A percentile compares a stretch with the other conserved stretches of the same genome.
phyloP scores from a whole-genome alignment of 2,329 filamentous ascomycete genomes.

The Cytospora piceicola region DNA sequence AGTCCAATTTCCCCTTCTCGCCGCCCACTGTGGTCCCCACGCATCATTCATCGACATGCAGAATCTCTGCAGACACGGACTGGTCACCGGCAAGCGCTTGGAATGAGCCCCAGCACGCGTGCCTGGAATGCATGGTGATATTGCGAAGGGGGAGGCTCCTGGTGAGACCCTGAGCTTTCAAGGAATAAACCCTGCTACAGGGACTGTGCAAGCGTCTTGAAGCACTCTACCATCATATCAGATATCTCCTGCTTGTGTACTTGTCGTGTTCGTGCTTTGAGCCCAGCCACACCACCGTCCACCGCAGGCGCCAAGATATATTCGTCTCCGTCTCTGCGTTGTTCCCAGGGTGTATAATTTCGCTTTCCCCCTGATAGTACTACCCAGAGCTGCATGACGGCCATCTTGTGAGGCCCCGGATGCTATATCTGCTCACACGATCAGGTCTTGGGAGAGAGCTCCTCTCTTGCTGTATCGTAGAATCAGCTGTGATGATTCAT shows the following conservation, averaged over 20 bases:
- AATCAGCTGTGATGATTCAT: slow-evolving; percentile 6
- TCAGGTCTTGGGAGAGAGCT: slow-evolving; percentile 13
- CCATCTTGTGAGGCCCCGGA: slow-evolving; percentile 25
- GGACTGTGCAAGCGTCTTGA: slow-evolving; percentile 12
- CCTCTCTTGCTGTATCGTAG: slow-evolving; percentile 15
- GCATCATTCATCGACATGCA: slow-evolving; percentile 20
- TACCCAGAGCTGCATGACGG: slow-evolving; percentile 27
- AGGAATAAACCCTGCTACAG: slow-evolving; percentile 2
- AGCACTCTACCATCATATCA: neutral
- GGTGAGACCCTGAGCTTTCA: neutral
- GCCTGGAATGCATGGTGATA: neutral
- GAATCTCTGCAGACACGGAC: slow-evolving; percentile 17
- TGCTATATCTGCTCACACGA: slow-evolving; percentile 26
- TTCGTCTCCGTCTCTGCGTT: neutral
- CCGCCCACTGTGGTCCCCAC: slow-evolving; percentile 5
- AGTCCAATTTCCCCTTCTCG: neutral
- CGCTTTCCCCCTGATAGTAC: slow-evolving; percentile 17
- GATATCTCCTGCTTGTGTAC: too few species aligned
- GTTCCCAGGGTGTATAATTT: slow-evolving; percentile 22
- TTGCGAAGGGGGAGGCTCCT: neutral
- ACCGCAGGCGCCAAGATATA: neutral
- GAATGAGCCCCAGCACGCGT: neutral
- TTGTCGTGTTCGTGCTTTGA: slow-evolving; percentile 2
- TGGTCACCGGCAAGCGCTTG: slow-evolving; percentile 7
- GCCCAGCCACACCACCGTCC: slow-evolving; percentile 26